phyloP scores from a whole-genome alignment of 2,329 filamentous ascomycete genomes.

The Mollisia scopiformis region DNA sequence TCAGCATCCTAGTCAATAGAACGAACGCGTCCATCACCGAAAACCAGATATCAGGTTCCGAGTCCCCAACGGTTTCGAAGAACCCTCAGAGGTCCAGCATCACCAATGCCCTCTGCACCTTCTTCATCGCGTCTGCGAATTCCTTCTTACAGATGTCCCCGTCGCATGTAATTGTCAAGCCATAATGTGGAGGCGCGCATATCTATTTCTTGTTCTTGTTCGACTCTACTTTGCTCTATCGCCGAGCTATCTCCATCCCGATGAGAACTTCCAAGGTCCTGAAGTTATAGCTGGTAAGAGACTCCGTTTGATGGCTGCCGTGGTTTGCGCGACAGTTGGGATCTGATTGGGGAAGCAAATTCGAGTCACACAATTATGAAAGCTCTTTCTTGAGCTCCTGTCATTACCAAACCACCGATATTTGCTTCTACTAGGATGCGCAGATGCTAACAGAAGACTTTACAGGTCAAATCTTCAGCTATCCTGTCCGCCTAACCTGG shows the following conservation, averaged over 20 bases:
- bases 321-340: background rate
- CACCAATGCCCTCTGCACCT: slow-evolving; percentile 25
- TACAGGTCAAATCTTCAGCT: slow-evolving; percentile 87
- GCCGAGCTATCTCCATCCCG: slow-evolving; percentile 95
- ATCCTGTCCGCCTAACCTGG: slow-evolving; percentile 89
- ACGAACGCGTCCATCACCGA: slow-evolving; percentile 11
- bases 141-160: slow-evolving; percentile 21
- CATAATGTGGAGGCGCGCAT: slow-evolving; percentile 88
- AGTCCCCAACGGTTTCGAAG: slow-evolving; percentile 19
- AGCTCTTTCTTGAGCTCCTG: slow-evolving; percentile 1
- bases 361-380: background rate
- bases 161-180: slow-evolving; percentile 23
- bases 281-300: slow-evolving; percentile 91
- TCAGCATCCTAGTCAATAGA: slow-evolving; percentile 6
- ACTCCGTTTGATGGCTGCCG: background rate
- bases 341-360: background rate
- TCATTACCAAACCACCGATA: background rate
- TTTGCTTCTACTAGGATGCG: slow-evolving; percentile 1
- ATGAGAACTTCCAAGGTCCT: slow-evolving; percentile 98
- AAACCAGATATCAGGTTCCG: slow-evolving; percentile 7
- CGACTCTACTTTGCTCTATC: slow-evolving; percentile 93
- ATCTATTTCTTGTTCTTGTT: slow-evolving; percentile 81
- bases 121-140: slow-evolving; percentile 28
- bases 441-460: slow-evolving; percentile 9
- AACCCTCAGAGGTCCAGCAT: slow-evolving; percentile 15